A percentile compares a stretch with the other conserved stretches of the same genome.
Evolutionary conservation across 2,329 filamentous ascomycete genomes (phyloP).

Genomic region (Alternaria triticina): DNA sequence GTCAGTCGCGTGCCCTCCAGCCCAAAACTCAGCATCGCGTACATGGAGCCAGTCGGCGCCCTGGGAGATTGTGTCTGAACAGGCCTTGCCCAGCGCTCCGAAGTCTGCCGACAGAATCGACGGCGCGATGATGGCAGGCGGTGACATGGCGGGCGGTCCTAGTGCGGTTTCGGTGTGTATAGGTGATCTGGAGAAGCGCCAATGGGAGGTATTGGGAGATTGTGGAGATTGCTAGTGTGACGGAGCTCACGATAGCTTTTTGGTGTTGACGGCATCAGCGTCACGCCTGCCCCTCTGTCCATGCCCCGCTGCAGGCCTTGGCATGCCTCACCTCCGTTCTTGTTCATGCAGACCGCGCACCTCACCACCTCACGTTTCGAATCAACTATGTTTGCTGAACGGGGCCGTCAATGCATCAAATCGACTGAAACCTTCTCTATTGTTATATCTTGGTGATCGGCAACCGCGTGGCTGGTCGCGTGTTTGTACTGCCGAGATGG

Average conservation of each 20-base stretch:
- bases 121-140: slow-evolving; percentile 91
- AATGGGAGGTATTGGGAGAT: slow-evolving; percentile 22
- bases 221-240: slow-evolving; percentile 31
- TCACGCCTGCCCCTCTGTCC: slow-evolving; percentile 25
- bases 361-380: not conserved
- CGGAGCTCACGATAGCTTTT: slow-evolving; percentile 36
- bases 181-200: slow-evolving; percentile 19
- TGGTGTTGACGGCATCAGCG: slow-evolving; percentile 43
- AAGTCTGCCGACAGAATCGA: slow-evolving; percentile 99
- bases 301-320: slow-evolving; percentile 22
- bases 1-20: slow-evolving; percentile 52
- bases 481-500: not conserved
- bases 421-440: not conserved
- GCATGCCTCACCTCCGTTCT: slow-evolving; percentile 12
- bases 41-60: slow-evolving; percentile 67
- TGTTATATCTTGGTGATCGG: not conserved
- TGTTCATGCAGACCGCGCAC: not conserved
- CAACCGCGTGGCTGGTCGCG: not conserved
- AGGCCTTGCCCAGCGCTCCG: slow-evolving; percentile 83
- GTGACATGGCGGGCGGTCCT: slow-evolving; percentile 69
- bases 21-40: slow-evolving; percentile 19
- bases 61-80: slow-evolving; percentile 81
- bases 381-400: not conserved
- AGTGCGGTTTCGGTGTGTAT: slow-evolving; percentile 5
- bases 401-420: not conserved